phyloP scores from a whole-genome alignment of 108 stramenopile genomes.

The Cyclotella baltica region DNA sequence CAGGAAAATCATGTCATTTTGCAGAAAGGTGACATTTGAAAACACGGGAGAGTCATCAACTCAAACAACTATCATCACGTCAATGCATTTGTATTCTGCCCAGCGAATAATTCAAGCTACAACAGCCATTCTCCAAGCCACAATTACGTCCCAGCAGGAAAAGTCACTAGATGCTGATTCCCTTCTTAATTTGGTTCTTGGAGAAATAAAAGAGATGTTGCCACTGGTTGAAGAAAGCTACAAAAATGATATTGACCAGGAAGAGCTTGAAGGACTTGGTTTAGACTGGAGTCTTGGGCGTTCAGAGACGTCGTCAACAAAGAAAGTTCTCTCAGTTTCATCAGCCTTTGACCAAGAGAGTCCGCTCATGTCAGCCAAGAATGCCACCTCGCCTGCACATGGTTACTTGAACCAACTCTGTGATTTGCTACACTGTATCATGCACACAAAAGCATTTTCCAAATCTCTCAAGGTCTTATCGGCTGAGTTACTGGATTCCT shows the following conservation, averaged over 20 bases:
- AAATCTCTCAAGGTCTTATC: not conserved
- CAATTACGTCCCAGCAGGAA: slow-evolving; percentile 7
- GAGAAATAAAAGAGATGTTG: slow-evolving; percentile 28
- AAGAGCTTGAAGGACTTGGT: slow-evolving; percentile 16
- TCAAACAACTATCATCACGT: slow-evolving; percentile 11
- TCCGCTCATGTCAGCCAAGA: slow-evolving; percentile 1
- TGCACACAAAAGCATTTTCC: slow-evolving; percentile 5
- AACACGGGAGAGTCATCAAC: slow-evolving; percentile 1
- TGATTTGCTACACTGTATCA: slow-evolving; percentile 21
- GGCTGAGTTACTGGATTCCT: not conserved
- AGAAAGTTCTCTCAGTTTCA: not conserved
- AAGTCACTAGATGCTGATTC: slow-evolving; percentile 3
- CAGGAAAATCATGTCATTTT: slow-evolving; percentile 9
- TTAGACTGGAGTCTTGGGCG: slow-evolving; percentile 31
- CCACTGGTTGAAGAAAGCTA: slow-evolving; percentile 17
- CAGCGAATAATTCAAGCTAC: slow-evolving; percentile 26
- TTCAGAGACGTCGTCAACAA: not conserved
- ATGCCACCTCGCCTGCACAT: slow-evolving; percentile 7
- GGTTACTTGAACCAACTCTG: slow-evolving; percentile 21
- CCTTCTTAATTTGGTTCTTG: slow-evolving; percentile 17
- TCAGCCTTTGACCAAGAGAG: not conserved
- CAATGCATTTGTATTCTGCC: slow-evolving; percentile 19
- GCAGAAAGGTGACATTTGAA: slow-evolving; percentile 26
- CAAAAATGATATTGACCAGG: not conserved
- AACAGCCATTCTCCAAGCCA: slow-evolving; percentile 22